Base-by-base conservation (phyloP, 2,329 filamentous ascomycete genomes). In the Chaetomium sp. region DNA sequence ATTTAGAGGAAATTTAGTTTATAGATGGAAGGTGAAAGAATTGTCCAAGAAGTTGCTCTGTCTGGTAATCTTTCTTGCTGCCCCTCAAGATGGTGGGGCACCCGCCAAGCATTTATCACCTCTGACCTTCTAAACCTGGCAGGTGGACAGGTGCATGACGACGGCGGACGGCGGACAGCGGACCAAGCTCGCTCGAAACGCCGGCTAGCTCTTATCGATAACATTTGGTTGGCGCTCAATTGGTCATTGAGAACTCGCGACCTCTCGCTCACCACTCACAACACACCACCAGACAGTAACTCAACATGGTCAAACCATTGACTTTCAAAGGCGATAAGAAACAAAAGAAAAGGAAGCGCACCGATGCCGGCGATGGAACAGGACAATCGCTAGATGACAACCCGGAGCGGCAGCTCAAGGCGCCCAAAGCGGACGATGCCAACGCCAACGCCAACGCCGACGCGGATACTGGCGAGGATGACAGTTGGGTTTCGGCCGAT, bases 261-360 rank as follows among this genome's bases (percentile, higher is more conserved):
- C 8, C 45, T 47, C 33, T 10, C 21, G 42, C n/a, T 21, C 45
- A 23, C n/a, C n/a, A 21, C 19, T 9, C 7, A 23, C n/a, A 12
- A 6, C 7, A 47, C n/a, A 12, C 19, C 7, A 47, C 8, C 8
- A 23, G 9, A 23, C 35, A 56, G 25, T 23, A 12, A 16, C 45
- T n/a, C 57, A 60, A 49, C 31, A 95, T 95, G 91, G 89, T 96
- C 71, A 97, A 96, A 77, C 89, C 94, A 56, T 85, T 99, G 65
- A 83, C 87, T 57, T 99, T 99, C 84, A 99, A 99, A 80, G 95
- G 95, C 82, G 95, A 99, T 80, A 97, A 96, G 79, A 95, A 95
- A 80, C 80, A 86, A 65, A 97, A 95, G 79, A 97, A 97, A 83
- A 86, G 92, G 76, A 97, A 97, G 84, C 87, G 91, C 71, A 79